Conservation (phyloP, 108 stramenopile genomes). For the Conticribra weissflogii region DNA sequence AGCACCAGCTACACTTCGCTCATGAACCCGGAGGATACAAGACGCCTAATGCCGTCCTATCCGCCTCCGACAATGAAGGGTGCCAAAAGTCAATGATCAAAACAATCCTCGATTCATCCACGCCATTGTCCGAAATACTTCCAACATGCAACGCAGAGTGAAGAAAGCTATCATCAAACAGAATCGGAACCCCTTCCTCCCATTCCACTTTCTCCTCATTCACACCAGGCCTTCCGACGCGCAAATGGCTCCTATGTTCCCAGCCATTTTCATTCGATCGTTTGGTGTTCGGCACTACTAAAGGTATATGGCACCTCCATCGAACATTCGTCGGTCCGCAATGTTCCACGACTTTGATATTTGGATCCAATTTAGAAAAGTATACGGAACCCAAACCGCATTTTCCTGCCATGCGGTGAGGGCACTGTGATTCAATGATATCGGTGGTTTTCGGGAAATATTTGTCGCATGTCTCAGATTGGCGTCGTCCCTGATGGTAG, state of each 20-base stretch:
- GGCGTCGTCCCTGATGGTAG: constrained; percentile 35
- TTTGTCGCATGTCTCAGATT: constrained; percentile 25
- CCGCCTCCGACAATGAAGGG: constrained; percentile 50
- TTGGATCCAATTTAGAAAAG: constrained; percentile 43
- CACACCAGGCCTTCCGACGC: constrained; percentile 33
- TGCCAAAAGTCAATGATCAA: constrained; percentile 74
- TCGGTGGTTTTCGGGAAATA: constrained; percentile 39
- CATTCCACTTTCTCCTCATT: constrained; percentile 35
- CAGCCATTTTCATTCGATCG: constrained; percentile 1
- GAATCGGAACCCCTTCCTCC: constrained; percentile 50
- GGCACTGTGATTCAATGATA: constrained; percentile 45
- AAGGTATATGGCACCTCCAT: constrained; percentile 64
- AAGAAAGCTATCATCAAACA: constrained; percentile 73
- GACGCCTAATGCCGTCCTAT: constrained; percentile 53
- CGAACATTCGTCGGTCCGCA: constrained; percentile 71
- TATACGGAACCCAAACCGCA: constrained; percentile 50
- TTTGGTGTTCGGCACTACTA: constrained; percentile 35
- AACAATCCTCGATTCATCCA: constrained; percentile 48
- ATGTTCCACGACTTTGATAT: constrained; percentile 53
- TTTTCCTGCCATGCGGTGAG: constrained; percentile 47
- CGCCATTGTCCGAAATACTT: not conserved
- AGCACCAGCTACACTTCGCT: no score
- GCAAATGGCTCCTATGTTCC: constrained; percentile 23
- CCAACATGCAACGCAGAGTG: constrained; percentile 55
- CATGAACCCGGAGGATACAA: constrained; percentile 57